These are phyloP conservation scores for Pythium brachiatum DNA, from an alignment of 352 stramenopile genomes.

Conservation along the genomic window DNA sequence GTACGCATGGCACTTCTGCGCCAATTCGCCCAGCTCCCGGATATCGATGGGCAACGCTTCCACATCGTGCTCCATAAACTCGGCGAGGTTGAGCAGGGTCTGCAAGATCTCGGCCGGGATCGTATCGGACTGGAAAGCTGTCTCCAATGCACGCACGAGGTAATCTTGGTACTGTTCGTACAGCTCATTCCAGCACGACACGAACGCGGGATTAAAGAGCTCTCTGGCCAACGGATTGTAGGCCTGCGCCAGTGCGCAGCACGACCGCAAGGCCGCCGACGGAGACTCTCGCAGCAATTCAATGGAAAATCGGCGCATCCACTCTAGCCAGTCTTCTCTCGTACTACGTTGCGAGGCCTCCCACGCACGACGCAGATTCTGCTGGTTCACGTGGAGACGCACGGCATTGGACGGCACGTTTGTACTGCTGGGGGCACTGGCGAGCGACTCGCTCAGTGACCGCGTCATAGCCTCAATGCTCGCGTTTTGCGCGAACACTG, in stretches of 20 bases:
- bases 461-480: constrained; percentile 20
- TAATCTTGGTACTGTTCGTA: constrained; percentile 92
- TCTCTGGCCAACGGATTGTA: constrained; percentile 97
- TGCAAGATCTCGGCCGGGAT: constrained; percentile 98
- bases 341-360: constrained; percentile 81
- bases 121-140: constrained; percentile 91
- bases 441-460: constrained; percentile 15
- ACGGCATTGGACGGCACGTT: constrained; percentile 58
- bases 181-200: constrained; percentile 97
- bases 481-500: constrained; percentile 37
- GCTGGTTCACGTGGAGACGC: constrained; percentile 89
- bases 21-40: constrained; percentile 94
- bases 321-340: constrained; percentile 98
- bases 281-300: constrained; percentile 97
- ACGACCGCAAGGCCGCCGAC: constrained; percentile 92
- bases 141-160: constrained; percentile 94
- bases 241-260: constrained; percentile 95
- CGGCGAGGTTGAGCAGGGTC: constrained; percentile 97
- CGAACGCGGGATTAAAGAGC: constrained; percentile 99
- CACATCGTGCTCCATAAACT: constrained; percentile 99
- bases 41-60: constrained; percentile 97
- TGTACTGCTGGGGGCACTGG: constrained; percentile 26
- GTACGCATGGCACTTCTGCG: constrained; percentile 98
- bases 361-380: constrained; percentile 84
- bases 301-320: constrained; percentile 97